Base-by-base conservation (phyloP, 306 rosid species). In the Betula pendula region DNA sequence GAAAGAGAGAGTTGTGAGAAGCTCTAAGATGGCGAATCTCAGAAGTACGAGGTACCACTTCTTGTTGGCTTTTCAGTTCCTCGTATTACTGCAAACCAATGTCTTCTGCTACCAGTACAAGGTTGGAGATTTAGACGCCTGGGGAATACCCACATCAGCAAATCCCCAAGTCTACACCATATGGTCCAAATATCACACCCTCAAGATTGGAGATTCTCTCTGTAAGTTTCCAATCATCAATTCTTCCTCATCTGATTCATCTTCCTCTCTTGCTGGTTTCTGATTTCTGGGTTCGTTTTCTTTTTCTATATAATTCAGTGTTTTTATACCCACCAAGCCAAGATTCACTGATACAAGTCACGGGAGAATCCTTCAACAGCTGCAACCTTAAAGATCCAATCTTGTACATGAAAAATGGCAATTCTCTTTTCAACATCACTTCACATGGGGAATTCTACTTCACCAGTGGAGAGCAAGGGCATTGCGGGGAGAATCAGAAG, bases 311-410 rank as follows among this genome's bases (percentile, higher is more conserved):
- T 47, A 8, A 5, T 10, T 74, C 85, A 95, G 97, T 89, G 91
- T 95, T 95, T 82, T 80, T 95, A 31, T 95, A 92, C 77, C 97
- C 99, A 76, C 99, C 99, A 63, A 92, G 97, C 70, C 91, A 91
- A 88, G 99, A 95, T 82, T 95, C 99, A 15, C 83, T 92, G 80
- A 88, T 95, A 80, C 99, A 92, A 88, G 92, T 92, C 0, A 88
- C 89, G 8, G 66, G 77, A 49, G 83, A 87, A 71, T 84, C 94
- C 13, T 91, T 81, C 91, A 80, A 71, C 73, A 86, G 76, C 73
- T 92, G 99, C 88, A 89, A 88, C 85, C 76, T 85, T 71, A 88
- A 86, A 83, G 81, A 95, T 86, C 98, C 99, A 2, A 86, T 95
- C 65, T 77, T 92, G 86, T 76, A 68, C 59, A 89, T 90, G 89